Evolutionary conservation across 148 eudicot genomes (phyloP), one percentile per base, ranked within the genome.

Genomic region (Bassia scoparia): DNA sequence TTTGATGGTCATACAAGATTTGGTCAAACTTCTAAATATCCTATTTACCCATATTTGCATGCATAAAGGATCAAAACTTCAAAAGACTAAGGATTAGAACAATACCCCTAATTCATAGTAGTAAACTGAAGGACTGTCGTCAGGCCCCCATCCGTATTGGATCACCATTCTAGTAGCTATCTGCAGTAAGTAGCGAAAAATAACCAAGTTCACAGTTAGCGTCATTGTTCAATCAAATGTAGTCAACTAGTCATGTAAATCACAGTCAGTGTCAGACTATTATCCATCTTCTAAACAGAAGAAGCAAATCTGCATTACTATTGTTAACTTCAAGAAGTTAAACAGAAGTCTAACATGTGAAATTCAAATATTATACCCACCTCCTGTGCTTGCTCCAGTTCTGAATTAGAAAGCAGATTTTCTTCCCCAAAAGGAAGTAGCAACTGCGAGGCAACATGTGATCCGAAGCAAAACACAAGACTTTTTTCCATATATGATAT

Each of bases 81-180:
- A n/a, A n/a, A n/a, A 54, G 30, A 77, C 37, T 24, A 43, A 50
- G 68, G 33, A 23, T 43, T 41, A 80, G 75, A 76, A 41, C 29
- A 71, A 69, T 90, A 93, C 98, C 86, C 88, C 90, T 80, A 87
- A 83, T 75, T 86, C 85, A 80, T 93, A 87, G 78, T 85, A 84
- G 79, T 93, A 93, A 76, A 93, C 81, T 74, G 90, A 82, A 60
- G 90, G 92, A 77, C 84, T 90, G 72, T 85, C 92, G 75, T 87
- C 97, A 56, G 97, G 92, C 56, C 92, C 92, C 97, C 97, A 93
- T 35, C 98, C 98, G 80, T 86, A 93, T 79, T 93, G 87, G 67
- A 93, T 82, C 77, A 93, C 97, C 98, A 93, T 93, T 77, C 92
- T 74, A 50, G 95, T 89, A 72, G 98, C 96, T 81, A 93, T 89